These are phyloP conservation scores for Xylariaceae sp. DNA, from an alignment of 2,329 filamentous ascomycete genomes.

Conservation along the genomic window DNA sequence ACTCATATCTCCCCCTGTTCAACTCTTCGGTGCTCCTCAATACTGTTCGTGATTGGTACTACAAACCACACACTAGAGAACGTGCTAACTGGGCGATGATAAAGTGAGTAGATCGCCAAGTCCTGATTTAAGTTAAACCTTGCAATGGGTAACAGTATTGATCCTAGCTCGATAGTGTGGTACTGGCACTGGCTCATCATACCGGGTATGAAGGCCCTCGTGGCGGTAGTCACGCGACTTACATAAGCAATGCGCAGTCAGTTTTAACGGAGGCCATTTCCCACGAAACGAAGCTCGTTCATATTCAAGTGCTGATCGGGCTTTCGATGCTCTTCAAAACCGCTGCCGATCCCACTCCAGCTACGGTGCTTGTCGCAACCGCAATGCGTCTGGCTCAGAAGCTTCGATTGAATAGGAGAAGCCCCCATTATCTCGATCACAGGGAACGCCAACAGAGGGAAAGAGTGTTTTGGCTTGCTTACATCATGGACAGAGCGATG, in stretches of 20 bases:
- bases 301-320: slow-evolving; percentile 26
- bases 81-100: slow-evolving; percentile 37
- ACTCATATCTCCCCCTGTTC: slow-evolving; percentile 36
- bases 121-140: slow-evolving; percentile 9
- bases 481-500: slow-evolving; percentile 33
- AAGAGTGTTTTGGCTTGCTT: slow-evolving; percentile 30
- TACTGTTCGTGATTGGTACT: slow-evolving; percentile 35
- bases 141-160: not conserved
- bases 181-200: slow-evolving; percentile 35
- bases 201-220: slow-evolving; percentile 17
- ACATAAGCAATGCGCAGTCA: slow-evolving; percentile 36
- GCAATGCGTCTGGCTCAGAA: slow-evolving; percentile 25
- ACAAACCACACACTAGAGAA: slow-evolving; percentile 21
- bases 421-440: slow-evolving; percentile 6
- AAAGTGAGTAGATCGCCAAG: slow-evolving; percentile 14
- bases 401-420: slow-evolving; percentile 16
- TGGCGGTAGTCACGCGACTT: slow-evolving; percentile 19
- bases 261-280: slow-evolving; percentile 24
- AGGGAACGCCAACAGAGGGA: slow-evolving; percentile 15
- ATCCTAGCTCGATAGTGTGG: slow-evolving; percentile 22
- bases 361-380: slow-evolving; percentile 21
- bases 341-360: slow-evolving; percentile 20
- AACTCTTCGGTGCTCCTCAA: slow-evolving; percentile 31
- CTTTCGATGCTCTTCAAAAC: slow-evolving; percentile 23
- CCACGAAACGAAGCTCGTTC: slow-evolving; percentile 20